These are phyloP conservation scores for Cladosporium velox DNA, from an alignment of 2,329 filamentous ascomycete genomes.

Conservation along the genomic window DNA sequence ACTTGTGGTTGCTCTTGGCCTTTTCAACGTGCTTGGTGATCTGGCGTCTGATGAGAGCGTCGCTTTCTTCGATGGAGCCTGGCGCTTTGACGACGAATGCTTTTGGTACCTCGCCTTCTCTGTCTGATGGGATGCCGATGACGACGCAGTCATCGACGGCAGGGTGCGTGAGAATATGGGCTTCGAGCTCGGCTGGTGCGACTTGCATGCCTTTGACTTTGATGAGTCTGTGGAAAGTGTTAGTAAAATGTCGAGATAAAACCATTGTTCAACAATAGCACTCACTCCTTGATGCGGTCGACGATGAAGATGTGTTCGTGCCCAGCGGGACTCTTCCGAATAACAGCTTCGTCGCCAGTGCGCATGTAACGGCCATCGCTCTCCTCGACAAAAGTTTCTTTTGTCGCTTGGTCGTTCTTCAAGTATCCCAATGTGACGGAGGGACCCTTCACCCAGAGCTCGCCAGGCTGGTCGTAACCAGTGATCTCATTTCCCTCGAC, in stretches of 20 bases:
- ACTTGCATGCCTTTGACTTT: constrained; percentile 72
- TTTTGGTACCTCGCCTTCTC: constrained; percentile 64
- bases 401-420: constrained; percentile 80
- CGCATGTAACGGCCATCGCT: constrained; percentile 65
- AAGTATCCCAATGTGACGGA: constrained; percentile 80
- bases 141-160: constrained; percentile 78
- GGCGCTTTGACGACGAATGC: constrained; percentile 64
- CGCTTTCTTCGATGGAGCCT: constrained; percentile 50
- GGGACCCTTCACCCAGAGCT: constrained; percentile 76
- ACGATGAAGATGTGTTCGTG: constrained; percentile 83
- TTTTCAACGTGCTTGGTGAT: constrained; percentile 62
- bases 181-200: constrained; percentile 79
- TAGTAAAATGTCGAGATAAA: neutral
- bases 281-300: constrained; percentile 71
- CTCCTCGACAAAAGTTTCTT: constrained; percentile 66
- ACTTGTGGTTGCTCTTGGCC: constrained; percentile 63
- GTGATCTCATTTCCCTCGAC: constrained; percentile 70
- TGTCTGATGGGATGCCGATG: constrained; percentile 68
- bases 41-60: constrained; percentile 51
- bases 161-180: constrained; percentile 73
- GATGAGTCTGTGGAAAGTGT: constrained; percentile 31
- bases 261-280: neutral
- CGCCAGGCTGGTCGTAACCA: constrained; percentile 72
- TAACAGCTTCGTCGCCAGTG: constrained; percentile 81
- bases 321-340: constrained; percentile 64